Conservation (phyloP, 345 rosid species). For the Rhodamnia rubescens region DNA sequence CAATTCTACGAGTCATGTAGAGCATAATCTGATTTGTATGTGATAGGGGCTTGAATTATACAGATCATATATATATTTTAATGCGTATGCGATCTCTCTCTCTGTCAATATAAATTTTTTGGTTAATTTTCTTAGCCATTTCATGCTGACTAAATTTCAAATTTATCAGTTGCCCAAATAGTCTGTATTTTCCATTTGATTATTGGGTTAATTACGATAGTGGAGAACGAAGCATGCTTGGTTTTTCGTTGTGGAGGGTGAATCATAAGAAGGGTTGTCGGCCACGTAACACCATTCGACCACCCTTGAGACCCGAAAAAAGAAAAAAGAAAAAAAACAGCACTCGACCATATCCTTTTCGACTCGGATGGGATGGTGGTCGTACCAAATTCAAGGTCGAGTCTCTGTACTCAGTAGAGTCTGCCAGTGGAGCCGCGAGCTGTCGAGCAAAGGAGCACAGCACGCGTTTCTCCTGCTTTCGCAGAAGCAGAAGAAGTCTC, state of each 20-base stretch:
- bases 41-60: too few species aligned
- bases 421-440: not conserved
- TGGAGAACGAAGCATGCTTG: not conserved
- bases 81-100: too few species aligned
- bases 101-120: too few species aligned
- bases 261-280: not conserved
- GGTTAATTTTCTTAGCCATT: too few species aligned
- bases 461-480: not conserved
- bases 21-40: too few species aligned
- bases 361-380: not conserved
- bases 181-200: not conserved
- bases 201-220: not conserved
- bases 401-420: not conserved
- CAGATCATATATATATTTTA: too few species aligned
- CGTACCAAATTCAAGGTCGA: not conserved
- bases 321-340: too few species aligned
- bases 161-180: too few species aligned
- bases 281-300: not conserved
- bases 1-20: too few species aligned
- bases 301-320: too few species aligned
- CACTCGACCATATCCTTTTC: not conserved
- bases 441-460: not conserved
- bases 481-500: not conserved
- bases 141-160: too few species aligned
- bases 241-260: not conserved